Evolutionary conservation across 352 stramenopile species (phyloP), one percentile per base, ranked within the genome.

Genomic region (Phytophthora foliorum): DNA sequence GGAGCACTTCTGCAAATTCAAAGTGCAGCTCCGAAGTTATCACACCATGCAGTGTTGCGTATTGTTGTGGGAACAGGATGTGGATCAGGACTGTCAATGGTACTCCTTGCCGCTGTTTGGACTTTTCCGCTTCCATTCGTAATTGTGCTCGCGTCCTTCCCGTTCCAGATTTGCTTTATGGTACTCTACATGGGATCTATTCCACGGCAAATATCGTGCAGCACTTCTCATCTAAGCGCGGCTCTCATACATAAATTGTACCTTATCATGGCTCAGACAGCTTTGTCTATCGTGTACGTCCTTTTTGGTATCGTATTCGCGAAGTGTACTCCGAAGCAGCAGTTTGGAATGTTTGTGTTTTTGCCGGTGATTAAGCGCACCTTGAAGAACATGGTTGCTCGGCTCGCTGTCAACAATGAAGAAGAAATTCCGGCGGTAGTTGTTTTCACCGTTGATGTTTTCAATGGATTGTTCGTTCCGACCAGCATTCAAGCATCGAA

Each of bases 391-490:
- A 19, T 57, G 2, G 13, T 61, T 14, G 63, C 63, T 8, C 32
- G 48, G 2, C 9, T 71, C 9, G 46, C 36, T 13, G 24, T 16
- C 1, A 22, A 60, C n/a, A 21, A 48, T 55, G 19, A 16, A 45
- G 63, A 66, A 51, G 38, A 16, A 4, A 60, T 71, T 16, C 63
- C 63, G 21, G 55, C 34, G 25, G 49, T 61, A 0, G 63, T 66
- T 8, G 63, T 61, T 13, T 66, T 71, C 17, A 66, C 63, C 1
- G 55, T 71, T 4, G 63, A 71, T 24, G 3, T 66, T 9, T 61
- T 71, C 17, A 66, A 66, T 21, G 55, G 48, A 1, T 39, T 71
- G 7, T 71, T 61, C 39, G 16, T 24, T 1, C 55, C 55, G 6
- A 61, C 52, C 5, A 61, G 63, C 14, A 38, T 68, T 36, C 60